A percentile compares a stretch with the other conserved stretches of the same genome.
These are phyloP conservation scores for Ogataea trehaloabstinens DNA, from an alignment of 805 yeast species.

Conservation along the genomic window DNA sequence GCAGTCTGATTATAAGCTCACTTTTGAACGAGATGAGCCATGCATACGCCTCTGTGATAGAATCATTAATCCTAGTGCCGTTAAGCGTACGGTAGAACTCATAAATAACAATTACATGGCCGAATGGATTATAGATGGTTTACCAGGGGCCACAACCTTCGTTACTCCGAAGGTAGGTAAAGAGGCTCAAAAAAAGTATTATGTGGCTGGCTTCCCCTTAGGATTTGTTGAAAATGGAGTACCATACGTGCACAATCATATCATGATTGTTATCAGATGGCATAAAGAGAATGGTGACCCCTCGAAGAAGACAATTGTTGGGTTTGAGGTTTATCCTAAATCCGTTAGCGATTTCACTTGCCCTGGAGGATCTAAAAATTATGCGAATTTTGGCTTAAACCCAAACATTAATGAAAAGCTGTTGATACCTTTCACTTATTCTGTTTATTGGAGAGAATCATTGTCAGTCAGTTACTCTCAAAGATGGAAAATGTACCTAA, in stretches of 20 bases:
- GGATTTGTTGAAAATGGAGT: constrained; percentile 66
- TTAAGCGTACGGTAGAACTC: constrained; percentile 56
- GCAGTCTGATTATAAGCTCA: constrained; percentile 67
- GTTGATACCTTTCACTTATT: constrained; percentile 72
- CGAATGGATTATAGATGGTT: constrained; percentile 80
- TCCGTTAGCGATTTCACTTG: constrained; percentile 67
- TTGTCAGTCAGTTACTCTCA: constrained; percentile 57
- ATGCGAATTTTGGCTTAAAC: constrained; percentile 53
- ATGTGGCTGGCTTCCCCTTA: constrained; percentile 83
- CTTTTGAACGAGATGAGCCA: constrained; percentile 60
- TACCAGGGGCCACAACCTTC: constrained; percentile 88
- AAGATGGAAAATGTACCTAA: constrained; percentile 67
- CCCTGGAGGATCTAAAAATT: constrained; percentile 69
- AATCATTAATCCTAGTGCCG: constrained; percentile 47
- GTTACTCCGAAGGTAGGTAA: constrained; percentile 53
- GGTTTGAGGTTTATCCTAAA: constrained; percentile 86
- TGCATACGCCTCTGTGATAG: constrained; percentile 72
- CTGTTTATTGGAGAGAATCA: constrained; percentile 89
- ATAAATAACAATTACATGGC: constrained; percentile 70
- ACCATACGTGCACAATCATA: constrained; percentile 72
- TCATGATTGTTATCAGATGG: constrained; percentile 75
- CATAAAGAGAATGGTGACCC: constrained; percentile 46
- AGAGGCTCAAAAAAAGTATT: constrained; percentile 51
- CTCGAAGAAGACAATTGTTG: constrained; percentile 62
- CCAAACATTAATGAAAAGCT: constrained; percentile 38